Percentiles rank a stretch among this genome's conserved stretches.
Conservation (phyloP, 805 yeast species). For the Wickerhamiella qilinensis region DNA sequence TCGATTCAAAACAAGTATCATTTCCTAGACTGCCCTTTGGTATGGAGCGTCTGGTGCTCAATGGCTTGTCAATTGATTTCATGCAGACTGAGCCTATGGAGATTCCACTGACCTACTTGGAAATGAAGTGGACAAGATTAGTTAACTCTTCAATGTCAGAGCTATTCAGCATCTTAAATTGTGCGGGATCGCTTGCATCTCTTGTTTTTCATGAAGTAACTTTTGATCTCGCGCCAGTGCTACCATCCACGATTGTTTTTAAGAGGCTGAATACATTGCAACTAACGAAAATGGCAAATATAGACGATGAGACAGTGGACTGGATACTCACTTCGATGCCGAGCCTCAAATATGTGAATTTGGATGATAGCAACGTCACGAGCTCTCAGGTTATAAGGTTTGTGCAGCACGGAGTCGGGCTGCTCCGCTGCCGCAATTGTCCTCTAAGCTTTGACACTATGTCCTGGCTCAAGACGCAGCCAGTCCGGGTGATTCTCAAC, state of each 20-base stretch:
- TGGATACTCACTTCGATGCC: constrained; percentile 12
- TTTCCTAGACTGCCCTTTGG: no score
- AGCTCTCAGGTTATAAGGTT: constrained; percentile 10
- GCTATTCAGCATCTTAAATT: background rate
- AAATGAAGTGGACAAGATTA: background rate
- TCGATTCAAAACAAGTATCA: no score
- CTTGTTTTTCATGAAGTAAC: background rate
- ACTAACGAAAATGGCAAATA: constrained; percentile 10
- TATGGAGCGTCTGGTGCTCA: no score
- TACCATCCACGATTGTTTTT: background rate
- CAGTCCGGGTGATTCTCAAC: background rate
- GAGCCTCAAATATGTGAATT: constrained; percentile 8
- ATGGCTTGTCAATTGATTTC: no score
- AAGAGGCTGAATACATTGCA: constrained; percentile 9
- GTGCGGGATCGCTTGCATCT: background rate
- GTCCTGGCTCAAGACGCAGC: constrained; percentile 4
- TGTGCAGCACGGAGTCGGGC: constrained; percentile 6
- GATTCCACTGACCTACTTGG: constrained; percentile 2
- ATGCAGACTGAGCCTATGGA: no score
- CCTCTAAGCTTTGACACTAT: constrained; percentile 10
- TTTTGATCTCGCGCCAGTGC: background rate
- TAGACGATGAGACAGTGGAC: constrained; percentile 5
- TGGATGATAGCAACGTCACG: constrained; percentile 11
- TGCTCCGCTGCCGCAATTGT: constrained; percentile 9
- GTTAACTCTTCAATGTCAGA: background rate